phyloP scores from a whole-genome alignment of 192 early-diverging fungal species.

The Gorgonomyces haynaldii region DNA sequence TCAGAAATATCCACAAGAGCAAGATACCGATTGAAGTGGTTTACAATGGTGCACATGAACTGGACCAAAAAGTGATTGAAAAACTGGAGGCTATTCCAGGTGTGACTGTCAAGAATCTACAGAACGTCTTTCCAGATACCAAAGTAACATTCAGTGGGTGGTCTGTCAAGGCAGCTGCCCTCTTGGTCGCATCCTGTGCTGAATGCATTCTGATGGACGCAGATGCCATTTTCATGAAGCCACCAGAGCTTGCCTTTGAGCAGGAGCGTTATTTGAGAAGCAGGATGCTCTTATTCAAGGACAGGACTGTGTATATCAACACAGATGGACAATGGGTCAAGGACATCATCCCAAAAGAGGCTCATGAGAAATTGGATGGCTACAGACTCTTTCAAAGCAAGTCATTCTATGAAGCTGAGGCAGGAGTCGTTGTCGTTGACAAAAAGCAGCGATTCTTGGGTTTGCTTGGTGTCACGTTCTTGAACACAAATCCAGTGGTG shows the following conservation, averaged over 20 bases:
- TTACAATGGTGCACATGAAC: slow-evolving; percentile 30
- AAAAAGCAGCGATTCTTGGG: slow-evolving; percentile 31
- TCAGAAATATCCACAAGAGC: not conserved
- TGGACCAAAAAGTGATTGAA: not conserved
- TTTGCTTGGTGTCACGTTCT: too few species aligned
- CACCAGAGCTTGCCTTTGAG: slow-evolving; percentile 37
- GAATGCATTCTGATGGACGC: slow-evolving; percentile 61
- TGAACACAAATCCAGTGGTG: too few species aligned
- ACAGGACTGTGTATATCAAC: slow-evolving; percentile 28
- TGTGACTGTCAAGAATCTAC: not conserved
- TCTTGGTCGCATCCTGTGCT: slow-evolving; percentile 46
- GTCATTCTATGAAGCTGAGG: slow-evolving; percentile 42
- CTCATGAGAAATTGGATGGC: not conserved
- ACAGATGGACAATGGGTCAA: not conserved
- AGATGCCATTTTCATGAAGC: slow-evolving; percentile 53
- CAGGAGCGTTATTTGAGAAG: slow-evolving; percentile 22
- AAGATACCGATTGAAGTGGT: slow-evolving; percentile 50
- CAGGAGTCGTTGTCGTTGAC: slow-evolving; percentile 46
- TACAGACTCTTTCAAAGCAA: slow-evolving; percentile 26
- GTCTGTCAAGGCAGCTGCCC: slow-evolving; percentile 52
- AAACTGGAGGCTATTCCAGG: not conserved
- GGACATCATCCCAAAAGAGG: not conserved
- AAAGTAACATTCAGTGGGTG: not conserved
- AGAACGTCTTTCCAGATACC: not conserved
- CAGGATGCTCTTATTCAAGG: slow-evolving; percentile 53